Conservation (phyloP, 371 early-diverging fungal species). For the Homolaphlyctis polyrhiza region DNA sequence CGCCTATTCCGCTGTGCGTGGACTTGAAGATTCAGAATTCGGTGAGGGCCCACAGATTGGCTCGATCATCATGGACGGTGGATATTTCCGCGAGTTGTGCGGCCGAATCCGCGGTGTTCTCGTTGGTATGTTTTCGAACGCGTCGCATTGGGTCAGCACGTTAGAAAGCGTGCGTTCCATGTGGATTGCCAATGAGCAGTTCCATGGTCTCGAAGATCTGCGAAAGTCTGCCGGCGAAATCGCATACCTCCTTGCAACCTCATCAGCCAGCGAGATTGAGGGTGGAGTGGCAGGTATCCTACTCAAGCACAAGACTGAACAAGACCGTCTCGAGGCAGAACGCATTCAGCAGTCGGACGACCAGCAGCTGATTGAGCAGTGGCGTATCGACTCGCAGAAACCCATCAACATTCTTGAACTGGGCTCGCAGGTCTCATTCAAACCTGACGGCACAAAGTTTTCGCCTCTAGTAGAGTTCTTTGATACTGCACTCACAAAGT, state of each 20-base stretch:
- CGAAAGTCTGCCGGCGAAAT: conserved; percentile 25
- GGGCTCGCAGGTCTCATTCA: conserved; percentile 20
- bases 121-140: conserved; percentile 47
- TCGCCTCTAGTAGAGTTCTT: conserved; percentile 44
- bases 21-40: conserved; percentile 44
- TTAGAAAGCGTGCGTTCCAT: conserved; percentile 39
- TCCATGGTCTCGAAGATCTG: conserved; percentile 28
- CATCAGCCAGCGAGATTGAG: conserved; percentile 12
- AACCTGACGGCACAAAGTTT: conserved; percentile 22
- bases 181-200: conserved; percentile 44
- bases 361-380: not conserved
- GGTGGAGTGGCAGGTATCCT: conserved; percentile 25
- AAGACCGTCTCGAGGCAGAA: not conserved
- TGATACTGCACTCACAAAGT: conserved; percentile 34
- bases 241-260: conserved; percentile 26
- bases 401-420: conserved; percentile 21
- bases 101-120: conserved; percentile 48
- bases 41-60: conserved; percentile 44
- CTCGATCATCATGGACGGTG: conserved; percentile 40
- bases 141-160: conserved; percentile 35
- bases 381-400: not conserved
- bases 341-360: not conserved
- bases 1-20: conserved; percentile 34
- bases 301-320: conserved; percentile 2
- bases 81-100: conserved; percentile 44